These are phyloP conservation scores for Clavispora asparagi DNA, from an alignment of 805 yeast genomes.

Conservation along the genomic window DNA sequence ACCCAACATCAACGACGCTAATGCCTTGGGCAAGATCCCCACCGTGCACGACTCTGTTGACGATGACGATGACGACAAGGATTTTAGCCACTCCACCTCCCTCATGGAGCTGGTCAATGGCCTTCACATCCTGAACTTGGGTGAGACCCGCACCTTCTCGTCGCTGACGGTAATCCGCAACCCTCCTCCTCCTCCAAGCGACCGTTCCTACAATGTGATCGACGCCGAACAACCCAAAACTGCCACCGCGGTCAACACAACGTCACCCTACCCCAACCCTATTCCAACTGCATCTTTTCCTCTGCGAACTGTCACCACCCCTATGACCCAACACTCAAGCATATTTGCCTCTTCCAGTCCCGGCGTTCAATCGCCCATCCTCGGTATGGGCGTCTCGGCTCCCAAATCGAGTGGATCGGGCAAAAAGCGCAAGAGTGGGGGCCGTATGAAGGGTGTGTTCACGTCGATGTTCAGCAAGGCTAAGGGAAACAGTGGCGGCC, in stretches of 20 bases:
- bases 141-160: constrained; percentile 11
- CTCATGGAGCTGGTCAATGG: constrained; percentile 1
- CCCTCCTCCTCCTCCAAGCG: constrained; percentile 12
- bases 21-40: constrained; percentile 24
- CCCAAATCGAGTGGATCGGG: constrained; percentile 4
- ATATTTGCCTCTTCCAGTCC: constrained; percentile 10
- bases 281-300: background rate
- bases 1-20: constrained; percentile 16
- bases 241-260: background rate
- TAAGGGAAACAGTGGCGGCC: constrained; percentile 1
- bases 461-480: constrained; percentile 45
- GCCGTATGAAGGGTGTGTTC: constrained; percentile 55
- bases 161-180: constrained; percentile 20
- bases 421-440: constrained; percentile 31
- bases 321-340: constrained; percentile 18
- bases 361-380: constrained; percentile 19
- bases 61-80: background rate
- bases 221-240: background rate
- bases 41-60: constrained; percentile 15
- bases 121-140: constrained; percentile 1
- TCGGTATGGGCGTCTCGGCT: constrained; percentile 15
- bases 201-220: background rate
- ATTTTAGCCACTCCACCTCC: constrained; percentile 1
- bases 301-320: constrained; percentile 19
- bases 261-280: background rate